Conservation (phyloP, 352 stramenopile genomes). For the Globisporangium recalcitrans region DNA sequence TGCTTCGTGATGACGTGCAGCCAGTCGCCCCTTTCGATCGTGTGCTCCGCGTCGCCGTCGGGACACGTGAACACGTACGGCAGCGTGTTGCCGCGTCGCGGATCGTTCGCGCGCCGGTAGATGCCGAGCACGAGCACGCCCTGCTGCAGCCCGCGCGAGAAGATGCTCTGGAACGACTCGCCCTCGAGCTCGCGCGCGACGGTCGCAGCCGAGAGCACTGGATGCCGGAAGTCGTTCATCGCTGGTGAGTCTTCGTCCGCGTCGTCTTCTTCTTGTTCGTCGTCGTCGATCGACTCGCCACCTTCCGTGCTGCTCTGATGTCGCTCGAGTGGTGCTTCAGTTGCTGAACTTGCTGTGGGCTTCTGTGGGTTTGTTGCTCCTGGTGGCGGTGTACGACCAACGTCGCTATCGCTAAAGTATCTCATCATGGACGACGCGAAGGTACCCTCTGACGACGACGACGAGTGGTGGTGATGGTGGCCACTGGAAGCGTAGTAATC, state of each 20-base stretch:
- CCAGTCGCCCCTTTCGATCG: conserved; percentile 32
- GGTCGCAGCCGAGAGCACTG: conserved; percentile 29
- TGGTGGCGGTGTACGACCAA: neutral
- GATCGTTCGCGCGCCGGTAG: conserved; percentile 34
- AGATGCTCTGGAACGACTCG: conserved; percentile 35
- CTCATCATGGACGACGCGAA: conserved; percentile 29
- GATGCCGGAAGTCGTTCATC: conserved; percentile 15
- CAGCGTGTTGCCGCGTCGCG: conserved; percentile 34
- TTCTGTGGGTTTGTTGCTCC: neutral
- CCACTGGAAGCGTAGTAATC: conserved; percentile 25
- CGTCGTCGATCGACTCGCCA: neutral
- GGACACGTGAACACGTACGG: conserved; percentile 59
- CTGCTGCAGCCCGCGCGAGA: conserved; percentile 32
- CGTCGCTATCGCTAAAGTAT: conserved; percentile 16
- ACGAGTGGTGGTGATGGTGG: neutral
- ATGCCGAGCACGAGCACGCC: conserved; percentile 43
- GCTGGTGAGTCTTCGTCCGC: conserved; percentile 11
- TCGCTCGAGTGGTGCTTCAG: neutral
- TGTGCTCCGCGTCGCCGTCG: conserved; percentile 20
- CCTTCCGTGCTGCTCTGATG: neutral
- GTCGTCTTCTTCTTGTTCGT: neutral
- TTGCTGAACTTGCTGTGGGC: neutral
- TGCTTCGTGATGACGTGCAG: conserved; percentile 38
- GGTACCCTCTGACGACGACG: conserved; percentile 11
- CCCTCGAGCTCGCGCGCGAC: conserved; percentile 29